phyloP scores from a whole-genome alignment of 257 asterid genomes.

The Orobanche coerulescens region DNA sequence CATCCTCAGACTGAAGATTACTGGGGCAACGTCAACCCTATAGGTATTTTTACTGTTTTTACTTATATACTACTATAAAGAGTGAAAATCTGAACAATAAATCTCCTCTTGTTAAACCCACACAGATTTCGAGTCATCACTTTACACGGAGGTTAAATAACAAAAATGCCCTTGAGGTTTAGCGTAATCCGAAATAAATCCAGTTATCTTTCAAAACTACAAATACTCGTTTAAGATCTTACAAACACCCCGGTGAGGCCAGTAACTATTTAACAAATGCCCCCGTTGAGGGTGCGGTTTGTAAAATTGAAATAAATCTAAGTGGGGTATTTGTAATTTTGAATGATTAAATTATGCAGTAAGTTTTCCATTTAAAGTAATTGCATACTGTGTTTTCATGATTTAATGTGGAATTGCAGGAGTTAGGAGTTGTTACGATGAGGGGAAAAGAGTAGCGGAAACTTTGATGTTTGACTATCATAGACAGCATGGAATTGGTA shows the following conservation, averaged over 20 bases:
- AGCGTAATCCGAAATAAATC: background rate
- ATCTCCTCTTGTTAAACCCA: background rate
- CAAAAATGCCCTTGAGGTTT: background rate
- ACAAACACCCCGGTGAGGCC: background rate
- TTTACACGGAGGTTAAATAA: background rate
- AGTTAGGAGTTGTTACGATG: slow-evolving; percentile 93
- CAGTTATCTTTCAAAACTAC: background rate
- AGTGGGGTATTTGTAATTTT: no score
- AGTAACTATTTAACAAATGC: no score
- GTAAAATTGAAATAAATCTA: no score
- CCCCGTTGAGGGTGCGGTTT: no score
- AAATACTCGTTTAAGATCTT: no score
- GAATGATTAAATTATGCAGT: background rate
- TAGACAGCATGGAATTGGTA: slow-evolving; percentile 93
- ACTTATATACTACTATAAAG: no score
- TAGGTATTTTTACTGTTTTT: slow-evolving; percentile 40
- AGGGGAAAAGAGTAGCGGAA: slow-evolving; percentile 94
- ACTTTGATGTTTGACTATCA: slow-evolving; percentile 97
- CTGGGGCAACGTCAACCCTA: slow-evolving; percentile 98
- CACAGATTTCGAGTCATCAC: background rate
- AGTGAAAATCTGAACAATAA: background rate
- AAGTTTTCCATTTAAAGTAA: background rate
- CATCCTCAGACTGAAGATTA: slow-evolving; percentile 97
- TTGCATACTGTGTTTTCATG: background rate
- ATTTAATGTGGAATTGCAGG: slow-evolving; percentile 41